These are phyloP conservation scores for Lignosus rhinocerotis DNA, from an alignment of 1,284 basidiomycete species.

Conservation along the genomic window DNA sequence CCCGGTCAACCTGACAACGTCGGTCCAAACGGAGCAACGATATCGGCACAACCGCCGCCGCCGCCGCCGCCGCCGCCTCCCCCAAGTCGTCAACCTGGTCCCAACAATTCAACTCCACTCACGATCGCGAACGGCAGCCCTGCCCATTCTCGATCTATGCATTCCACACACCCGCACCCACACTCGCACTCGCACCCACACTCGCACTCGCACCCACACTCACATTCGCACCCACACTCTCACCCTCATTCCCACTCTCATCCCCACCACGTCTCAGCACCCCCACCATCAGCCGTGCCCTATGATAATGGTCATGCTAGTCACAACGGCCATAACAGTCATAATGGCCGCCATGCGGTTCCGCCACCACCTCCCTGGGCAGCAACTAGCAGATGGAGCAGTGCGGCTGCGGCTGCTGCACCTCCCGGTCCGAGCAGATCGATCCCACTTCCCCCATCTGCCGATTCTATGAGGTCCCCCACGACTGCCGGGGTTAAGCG, in stretches of 20 bases:
- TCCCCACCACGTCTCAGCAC: constrained; percentile 7
- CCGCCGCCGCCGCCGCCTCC: background rate
- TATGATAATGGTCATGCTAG: constrained; percentile 28
- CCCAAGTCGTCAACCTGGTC: background rate
- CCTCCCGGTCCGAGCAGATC: constrained; percentile 28
- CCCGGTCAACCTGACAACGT: constrained; percentile 47
- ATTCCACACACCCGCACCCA: constrained; percentile 31
- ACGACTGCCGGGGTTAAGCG: constrained; percentile 32
- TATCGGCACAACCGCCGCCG: constrained; percentile 1
- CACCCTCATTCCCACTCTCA: constrained; percentile 24
- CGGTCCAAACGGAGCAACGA: constrained; percentile 16
- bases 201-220: constrained; percentile 30
- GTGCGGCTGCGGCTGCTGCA: constrained; percentile 32
- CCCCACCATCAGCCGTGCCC: constrained; percentile 34
- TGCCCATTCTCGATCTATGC: constrained; percentile 30
- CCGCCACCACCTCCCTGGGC: constrained; percentile 74
- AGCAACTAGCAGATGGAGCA: constrained; percentile 46
- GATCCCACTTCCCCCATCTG: constrained; percentile 9
- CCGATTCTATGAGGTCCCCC: constrained; percentile 24
- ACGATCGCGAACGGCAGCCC: constrained; percentile 32
- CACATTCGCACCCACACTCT: constrained; percentile 11
- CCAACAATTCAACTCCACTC: constrained; percentile 34
- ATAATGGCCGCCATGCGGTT: constrained; percentile 32
- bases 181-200: constrained; percentile 21
- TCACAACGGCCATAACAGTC: background rate